Evolutionary conservation across 2,329 filamentous ascomycete genomes (phyloP), one percentile per base, ranked within the genome.

Genomic region (Macrophomina pseudophaseolina): DNA sequence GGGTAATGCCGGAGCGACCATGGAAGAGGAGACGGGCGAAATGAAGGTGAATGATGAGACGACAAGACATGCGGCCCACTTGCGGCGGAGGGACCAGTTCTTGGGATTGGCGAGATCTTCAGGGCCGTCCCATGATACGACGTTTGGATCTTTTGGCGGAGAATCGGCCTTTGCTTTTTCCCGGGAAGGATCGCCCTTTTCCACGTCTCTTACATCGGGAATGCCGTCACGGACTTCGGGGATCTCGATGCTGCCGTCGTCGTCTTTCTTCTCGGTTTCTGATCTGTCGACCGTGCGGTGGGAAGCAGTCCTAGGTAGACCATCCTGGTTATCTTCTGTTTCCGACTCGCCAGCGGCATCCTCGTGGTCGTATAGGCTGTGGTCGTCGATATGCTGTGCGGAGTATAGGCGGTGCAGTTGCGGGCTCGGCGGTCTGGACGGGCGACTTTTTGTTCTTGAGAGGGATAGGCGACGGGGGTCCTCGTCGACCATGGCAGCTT

Each of bases 51-150:
- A 80, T 32, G 72, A 68, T 1, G 76, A 81, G 0, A 83, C 80
- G 28, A 82, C 76, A 64, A 81, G 74, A 4, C 80, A 83, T 0
- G 79, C 80, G 18, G 78, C 70, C 82, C 81, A 83, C 70, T 82
- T 82, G 58, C 75, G 73, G 59, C 75, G 75, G 58, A 74, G 74
- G 2, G 74, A 71, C 82, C 82, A 83, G 67, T 84, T 84, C 67
- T 82, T 80, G 2, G 82, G 82, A 66, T 83, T 83, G 40, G 69
- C 72, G 14, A 80, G 80, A 66, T 84, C 82, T 56, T 81, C 74
- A 4, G 80, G 79, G 1, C 80, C 78, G 66, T 82, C 80, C 80
- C 80, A 84, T 0, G 77, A 78, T 58, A 78, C 76, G 30, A 78
- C 67, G 59, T 78, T 76, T 0, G 75, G 73, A 64, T 79, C 76